Percentiles rank a stretch among this genome's conserved stretches.
Evolutionary conservation across 768 basidiomycete genomes (phyloP).

Genomic region (Phaffia tasmanica): DNA sequence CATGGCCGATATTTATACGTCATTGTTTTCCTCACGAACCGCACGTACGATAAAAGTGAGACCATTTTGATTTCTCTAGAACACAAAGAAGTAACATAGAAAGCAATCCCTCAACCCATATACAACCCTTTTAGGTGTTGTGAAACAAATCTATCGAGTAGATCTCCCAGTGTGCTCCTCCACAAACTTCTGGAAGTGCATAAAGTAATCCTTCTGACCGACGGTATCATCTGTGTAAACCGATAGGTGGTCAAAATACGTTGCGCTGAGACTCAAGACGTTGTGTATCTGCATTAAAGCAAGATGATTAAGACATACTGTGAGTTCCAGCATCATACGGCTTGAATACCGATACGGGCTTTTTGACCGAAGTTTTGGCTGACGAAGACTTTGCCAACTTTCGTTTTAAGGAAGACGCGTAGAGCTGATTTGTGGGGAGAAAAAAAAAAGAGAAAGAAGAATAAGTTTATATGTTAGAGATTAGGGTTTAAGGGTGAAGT

Average conservation of each 20-base stretch:
- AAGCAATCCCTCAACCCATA: too few relatives aligned
- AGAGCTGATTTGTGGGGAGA: conserved; percentile 10
- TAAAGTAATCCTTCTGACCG: conserved; percentile 23
- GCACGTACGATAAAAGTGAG: too few relatives aligned
- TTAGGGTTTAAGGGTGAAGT: background rate
- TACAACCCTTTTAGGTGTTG: too few relatives aligned
- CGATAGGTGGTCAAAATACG: background rate
- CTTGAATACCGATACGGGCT: conserved; percentile 10
- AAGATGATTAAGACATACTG: conserved; percentile 6
- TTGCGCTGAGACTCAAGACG: background rate
- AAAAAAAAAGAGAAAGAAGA: background rate
- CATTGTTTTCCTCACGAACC: too few relatives aligned
- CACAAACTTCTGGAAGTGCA: conserved; percentile 19
- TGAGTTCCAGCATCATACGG: conserved; percentile 18
- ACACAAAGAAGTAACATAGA: too few relatives aligned
- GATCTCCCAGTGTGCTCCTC: background rate
- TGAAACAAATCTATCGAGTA: too few relatives aligned
- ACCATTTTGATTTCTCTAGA: too few relatives aligned
- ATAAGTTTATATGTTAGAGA: background rate
- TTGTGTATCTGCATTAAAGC: background rate
- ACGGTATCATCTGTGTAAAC: conserved; percentile 19
- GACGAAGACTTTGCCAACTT: background rate
- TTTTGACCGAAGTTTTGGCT: conserved; percentile 12
- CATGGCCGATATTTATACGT: too few relatives aligned
- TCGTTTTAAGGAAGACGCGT: conserved; percentile 13